Percentiles rank a stretch among this genome's conserved stretches.
These are phyloP conservation scores for Pneumocystis wakefieldiae DNA, from an alignment of 1,139 yeast species.

Conservation along the genomic window DNA sequence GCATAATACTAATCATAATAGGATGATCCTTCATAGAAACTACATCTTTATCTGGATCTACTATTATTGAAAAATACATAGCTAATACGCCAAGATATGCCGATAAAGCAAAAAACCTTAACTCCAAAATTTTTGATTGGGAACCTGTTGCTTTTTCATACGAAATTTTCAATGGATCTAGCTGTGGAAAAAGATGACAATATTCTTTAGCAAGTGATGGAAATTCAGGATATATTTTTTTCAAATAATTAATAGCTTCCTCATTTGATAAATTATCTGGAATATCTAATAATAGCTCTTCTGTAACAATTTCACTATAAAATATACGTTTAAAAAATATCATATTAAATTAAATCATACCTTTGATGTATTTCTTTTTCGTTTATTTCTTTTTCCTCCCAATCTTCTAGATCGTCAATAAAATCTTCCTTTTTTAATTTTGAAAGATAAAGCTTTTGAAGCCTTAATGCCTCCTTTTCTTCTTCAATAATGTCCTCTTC, in stretches of 20 bases:
- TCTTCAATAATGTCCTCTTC: conserved; percentile 6
- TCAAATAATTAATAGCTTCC: conserved; percentile 33
- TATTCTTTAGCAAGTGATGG: conserved; percentile 56
- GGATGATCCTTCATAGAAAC: conserved; percentile 56
- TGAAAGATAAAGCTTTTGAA: conserved; percentile 70
- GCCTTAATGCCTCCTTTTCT: conserved; percentile 75
- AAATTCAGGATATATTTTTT: conserved; percentile 68
- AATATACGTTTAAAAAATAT: background rate
- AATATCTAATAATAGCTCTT: conserved; percentile 10
- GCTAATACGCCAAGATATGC: conserved; percentile 63
- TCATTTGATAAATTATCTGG: conserved; percentile 20
- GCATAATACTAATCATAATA: conserved; percentile 10
- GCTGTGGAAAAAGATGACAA: conserved; percentile 28
- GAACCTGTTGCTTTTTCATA: conserved; percentile 4
- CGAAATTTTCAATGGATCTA: conserved; percentile 31
- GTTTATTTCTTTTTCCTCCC: conserved; percentile 18
- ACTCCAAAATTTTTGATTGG: conserved; percentile 2
- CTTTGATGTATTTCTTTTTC: conserved; percentile 2
- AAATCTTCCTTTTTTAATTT: conserved; percentile 35
- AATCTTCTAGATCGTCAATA: conserved; percentile 22
- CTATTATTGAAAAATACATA: conserved; percentile 59
- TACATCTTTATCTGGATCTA: conserved; percentile 46
- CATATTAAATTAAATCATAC: background rate
- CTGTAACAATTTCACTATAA: conserved; percentile 10
- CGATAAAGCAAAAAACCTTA: conserved; percentile 50